Percentiles rank a stretch among this genome's conserved stretches.
Conservation (phyloP, 73 alveolate genomes). For the Paramecium tetraurelia region DNA sequence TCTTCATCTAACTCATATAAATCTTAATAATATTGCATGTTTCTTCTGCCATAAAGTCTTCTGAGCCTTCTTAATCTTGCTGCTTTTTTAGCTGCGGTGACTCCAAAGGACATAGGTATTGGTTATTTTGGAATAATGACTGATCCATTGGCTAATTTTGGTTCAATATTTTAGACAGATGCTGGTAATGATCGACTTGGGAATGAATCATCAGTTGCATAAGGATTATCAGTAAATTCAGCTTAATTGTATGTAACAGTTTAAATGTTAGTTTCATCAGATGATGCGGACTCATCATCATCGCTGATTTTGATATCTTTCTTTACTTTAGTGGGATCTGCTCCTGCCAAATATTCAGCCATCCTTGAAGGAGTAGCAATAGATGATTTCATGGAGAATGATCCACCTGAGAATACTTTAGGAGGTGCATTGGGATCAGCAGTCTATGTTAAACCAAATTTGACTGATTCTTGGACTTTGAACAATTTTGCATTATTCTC, state of each 20-base stretch:
- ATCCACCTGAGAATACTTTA: not conserved
- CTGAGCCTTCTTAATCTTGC: conserved; percentile 5
- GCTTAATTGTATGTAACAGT: not conserved
- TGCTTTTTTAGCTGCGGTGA: not conserved
- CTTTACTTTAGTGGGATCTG: not conserved
- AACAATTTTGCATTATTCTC: not conserved
- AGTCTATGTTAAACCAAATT: not conserved
- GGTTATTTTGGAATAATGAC: not conserved
- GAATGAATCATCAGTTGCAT: not conserved
- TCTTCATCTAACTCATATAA: not conserved
- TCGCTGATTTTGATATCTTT: not conserved
- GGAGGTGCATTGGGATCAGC: conserved; percentile 30
- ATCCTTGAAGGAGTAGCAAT: not conserved
- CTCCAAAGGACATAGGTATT: not conserved
- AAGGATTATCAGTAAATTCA: not conserved
- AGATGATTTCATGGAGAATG: not conserved
- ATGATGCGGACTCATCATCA: not conserved
- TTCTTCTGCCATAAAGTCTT: conserved; percentile 6
- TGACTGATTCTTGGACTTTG: not conserved
- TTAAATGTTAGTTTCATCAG: not conserved
- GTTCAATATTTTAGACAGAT: conserved; percentile 12
- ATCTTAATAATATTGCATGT: not conserved
- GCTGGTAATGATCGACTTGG: not conserved
- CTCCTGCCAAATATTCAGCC: not conserved
- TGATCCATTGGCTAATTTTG: not conserved